Conservation (phyloP, 208 protist genomes). For the Leishmania lainsoni region DNA sequence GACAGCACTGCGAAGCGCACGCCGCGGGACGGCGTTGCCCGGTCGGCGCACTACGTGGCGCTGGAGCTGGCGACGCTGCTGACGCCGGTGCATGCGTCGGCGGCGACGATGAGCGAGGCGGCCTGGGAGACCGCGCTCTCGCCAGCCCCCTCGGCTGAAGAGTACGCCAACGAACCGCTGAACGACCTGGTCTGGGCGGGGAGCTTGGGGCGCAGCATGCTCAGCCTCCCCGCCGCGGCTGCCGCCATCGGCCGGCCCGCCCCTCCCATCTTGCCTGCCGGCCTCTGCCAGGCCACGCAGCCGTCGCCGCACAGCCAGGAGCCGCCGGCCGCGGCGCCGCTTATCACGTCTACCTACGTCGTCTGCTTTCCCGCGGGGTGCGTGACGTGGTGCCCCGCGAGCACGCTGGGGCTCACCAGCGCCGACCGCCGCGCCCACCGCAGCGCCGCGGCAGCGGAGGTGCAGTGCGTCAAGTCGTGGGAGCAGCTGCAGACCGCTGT, state of each 20-base stretch:
- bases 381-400: conserved; percentile 50
- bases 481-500: conserved; percentile 38
- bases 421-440: too few relatives aligned
- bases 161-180: conserved; percentile 18
- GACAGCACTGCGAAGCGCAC: background rate
- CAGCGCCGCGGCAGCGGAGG: background rate
- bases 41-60: conserved; percentile 22
- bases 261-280: background rate
- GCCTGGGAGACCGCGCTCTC: conserved; percentile 14
- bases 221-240: background rate
- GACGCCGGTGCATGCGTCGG: background rate
- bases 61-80: conserved; percentile 31
- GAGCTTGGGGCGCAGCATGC: conserved; percentile 9
- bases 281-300: background rate
- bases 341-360: conserved; percentile 33
- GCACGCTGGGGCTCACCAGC: conserved; percentile 22
- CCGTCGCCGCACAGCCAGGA: background rate
- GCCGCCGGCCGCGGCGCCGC: background rate
- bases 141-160: background rate
- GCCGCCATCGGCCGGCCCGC: background rate
- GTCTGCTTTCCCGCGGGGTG: conserved; percentile 39
- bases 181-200: conserved; percentile 10
- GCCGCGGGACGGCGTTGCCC: background rate
- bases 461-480: conserved; percentile 44
- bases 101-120: conserved; percentile 2